A percentile compares a stretch with the other conserved stretches of the same genome.
phyloP scores from a whole-genome alignment of 352 stramenopile genomes.

The Phytopythium helicoides region DNA sequence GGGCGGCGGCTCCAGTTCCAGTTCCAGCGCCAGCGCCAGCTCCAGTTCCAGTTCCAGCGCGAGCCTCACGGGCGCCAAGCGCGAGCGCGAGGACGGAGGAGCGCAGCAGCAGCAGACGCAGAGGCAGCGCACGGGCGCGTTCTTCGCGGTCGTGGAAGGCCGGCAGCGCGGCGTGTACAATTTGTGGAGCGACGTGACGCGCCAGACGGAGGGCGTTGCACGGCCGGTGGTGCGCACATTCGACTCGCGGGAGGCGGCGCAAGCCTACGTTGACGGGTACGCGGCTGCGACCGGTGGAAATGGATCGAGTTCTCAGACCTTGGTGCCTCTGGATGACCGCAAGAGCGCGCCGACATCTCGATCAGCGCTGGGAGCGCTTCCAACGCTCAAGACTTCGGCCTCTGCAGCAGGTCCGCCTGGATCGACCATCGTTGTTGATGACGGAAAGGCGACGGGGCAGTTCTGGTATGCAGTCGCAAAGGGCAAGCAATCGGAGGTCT shows the following conservation, averaged over 20 bases:
- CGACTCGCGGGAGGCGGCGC: constrained; percentile 16
- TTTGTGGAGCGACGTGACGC: constrained; percentile 7
- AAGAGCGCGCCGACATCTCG: neutral
- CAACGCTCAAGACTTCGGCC: neutral
- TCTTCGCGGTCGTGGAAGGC: constrained; percentile 15
- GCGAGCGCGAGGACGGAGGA: constrained; percentile 3
- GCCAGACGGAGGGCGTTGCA: constrained; percentile 17
- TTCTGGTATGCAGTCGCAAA: constrained; percentile 57
- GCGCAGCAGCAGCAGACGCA: neutral
- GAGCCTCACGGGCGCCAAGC: neutral
- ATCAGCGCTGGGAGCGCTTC: neutral
- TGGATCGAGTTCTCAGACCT: neutral
- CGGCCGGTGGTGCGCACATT: constrained; percentile 31
- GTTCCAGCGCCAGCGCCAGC: neutral
- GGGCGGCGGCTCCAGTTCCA: neutral
- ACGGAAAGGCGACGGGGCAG: neutral
- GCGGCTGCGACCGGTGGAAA: neutral
- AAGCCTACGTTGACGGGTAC: constrained; percentile 23
- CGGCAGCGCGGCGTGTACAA: constrained; percentile 16
- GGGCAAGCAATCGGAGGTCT: constrained; percentile 49
- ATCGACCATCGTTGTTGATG: constrained; percentile 2
- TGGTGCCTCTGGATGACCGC: neutral
- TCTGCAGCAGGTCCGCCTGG: neutral
- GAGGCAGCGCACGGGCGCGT: constrained; percentile 6
- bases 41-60: no score